Conservation (phyloP, 2,329 filamentous ascomycete species). For the Talaromyces amestolkiae region DNA sequence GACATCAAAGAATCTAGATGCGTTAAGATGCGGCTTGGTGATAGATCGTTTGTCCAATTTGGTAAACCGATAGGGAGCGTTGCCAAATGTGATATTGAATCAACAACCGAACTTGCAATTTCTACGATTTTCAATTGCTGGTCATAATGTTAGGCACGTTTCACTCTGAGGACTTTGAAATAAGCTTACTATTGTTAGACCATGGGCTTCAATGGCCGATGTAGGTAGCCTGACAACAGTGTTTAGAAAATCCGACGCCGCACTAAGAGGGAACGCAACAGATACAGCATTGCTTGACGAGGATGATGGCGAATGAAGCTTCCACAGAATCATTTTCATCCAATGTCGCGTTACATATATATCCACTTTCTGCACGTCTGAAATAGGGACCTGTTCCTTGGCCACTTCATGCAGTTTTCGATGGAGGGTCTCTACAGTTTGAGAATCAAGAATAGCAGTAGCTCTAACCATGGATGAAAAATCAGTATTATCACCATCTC, state of each 20-base stretch:
- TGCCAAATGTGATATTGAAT: slow-evolving; percentile 25
- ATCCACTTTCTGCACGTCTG: slow-evolving; percentile 51
- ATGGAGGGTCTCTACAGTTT: slow-evolving; percentile 37
- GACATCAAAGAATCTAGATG: slow-evolving; percentile 26
- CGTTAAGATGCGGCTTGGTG: slow-evolving; percentile 22
- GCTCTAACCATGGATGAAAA: slow-evolving; percentile 15
- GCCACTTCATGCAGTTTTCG: slow-evolving; percentile 44
- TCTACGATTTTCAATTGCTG: slow-evolving; percentile 28
- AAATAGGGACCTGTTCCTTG: slow-evolving; percentile 41
- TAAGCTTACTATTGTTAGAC: slow-evolving; percentile 42
- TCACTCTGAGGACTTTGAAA: neutral
- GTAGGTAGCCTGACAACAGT: slow-evolving; percentile 46
- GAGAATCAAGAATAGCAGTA: slow-evolving; percentile 20
- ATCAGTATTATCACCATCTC: slow-evolving; percentile 26
- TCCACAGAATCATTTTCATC: slow-evolving; percentile 53
- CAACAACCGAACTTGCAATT: slow-evolving; percentile 28
- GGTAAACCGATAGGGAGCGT: slow-evolving; percentile 18
- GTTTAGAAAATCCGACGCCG: slow-evolving; percentile 44
- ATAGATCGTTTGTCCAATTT: slow-evolving; percentile 24
- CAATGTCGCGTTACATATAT: slow-evolving; percentile 52
- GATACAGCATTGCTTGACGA: slow-evolving; percentile 36
- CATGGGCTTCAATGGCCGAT: slow-evolving; percentile 51
- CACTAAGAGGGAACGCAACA: slow-evolving; percentile 33
- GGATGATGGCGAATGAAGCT: slow-evolving; percentile 35
- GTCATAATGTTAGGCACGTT: neutral